Base-by-base conservation (phyloP, 352 stramenopile genomes). In the Phytophthora litchii region DNA sequence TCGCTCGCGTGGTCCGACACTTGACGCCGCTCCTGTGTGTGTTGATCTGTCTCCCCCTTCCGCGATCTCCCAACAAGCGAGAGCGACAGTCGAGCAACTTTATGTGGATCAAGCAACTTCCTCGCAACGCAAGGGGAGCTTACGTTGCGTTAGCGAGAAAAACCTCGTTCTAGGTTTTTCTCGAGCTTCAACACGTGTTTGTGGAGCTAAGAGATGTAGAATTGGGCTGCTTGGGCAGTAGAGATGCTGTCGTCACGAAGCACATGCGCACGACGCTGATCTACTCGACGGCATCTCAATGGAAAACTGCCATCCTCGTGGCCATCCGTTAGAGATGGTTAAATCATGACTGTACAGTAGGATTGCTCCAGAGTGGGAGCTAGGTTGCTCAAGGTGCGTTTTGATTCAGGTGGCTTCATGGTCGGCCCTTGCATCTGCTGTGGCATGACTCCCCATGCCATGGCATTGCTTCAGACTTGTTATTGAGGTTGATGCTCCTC, bases 1-100 rank as follows among this genome's bases (percentile, higher is more conserved):
- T 56, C 29, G 23, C 49, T 42, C 25, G 54, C 35, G 29, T 63
- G 66, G 66, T 67, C 60, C 60, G 66, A 74, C 66, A 74, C 65
- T 70, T 63, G 43, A 54, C 51, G 60, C 54, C 60, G 50, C 54
- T 62, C 43, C 31, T 34, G 55, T 21, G 40, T 56, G 46, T 67
- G 47, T 57, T 52, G 48, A 65, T 69, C 48, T 64, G 50, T 58
- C 49, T 66, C 54, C 59, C 54, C 58, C 36, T 53, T 56, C 59
- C 48, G 44, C 37, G 32, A 67, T 67, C 49, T 65, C 46, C 32
- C 47, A 46, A 42, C 44, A 63, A 60, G 34, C 50, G 43, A 27
- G 23, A 27, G 23, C 23, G 23, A 27, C 23, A 27, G 23, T 27
- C 23, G 23, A 27, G 23, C 23, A 27, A 27, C 23, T 27, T 27